These are phyloP conservation scores for Calonectria pteridis DNA, from an alignment of 2,329 filamentous ascomycete genomes.

Conservation along the genomic window DNA sequence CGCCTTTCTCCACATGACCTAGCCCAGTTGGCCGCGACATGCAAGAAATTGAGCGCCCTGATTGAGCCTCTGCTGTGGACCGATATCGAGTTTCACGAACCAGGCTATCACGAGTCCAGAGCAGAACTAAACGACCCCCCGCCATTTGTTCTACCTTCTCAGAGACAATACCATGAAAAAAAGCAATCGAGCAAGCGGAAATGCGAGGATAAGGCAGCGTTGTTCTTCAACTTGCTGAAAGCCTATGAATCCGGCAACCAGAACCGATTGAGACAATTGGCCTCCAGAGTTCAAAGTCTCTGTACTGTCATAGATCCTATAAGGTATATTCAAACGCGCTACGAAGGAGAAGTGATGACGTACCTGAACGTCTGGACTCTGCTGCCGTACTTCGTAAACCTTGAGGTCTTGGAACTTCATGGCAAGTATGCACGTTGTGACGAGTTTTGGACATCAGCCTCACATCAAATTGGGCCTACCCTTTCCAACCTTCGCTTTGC, in stretches of 20 bases:
- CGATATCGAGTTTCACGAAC: constrained; percentile 30
- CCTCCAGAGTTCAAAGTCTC: background rate
- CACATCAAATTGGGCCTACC: fast-evolving
- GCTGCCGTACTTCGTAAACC: constrained; percentile 25
- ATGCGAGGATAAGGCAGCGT: background rate
- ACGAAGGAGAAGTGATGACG: background rate
- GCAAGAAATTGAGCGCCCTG: constrained; percentile 12
- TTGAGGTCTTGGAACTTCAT: constrained; percentile 27
- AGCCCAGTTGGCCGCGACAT: background rate
- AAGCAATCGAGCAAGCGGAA: background rate
- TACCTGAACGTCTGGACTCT: constrained; percentile 22
- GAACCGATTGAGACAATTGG: background rate
- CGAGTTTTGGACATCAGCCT: background rate
- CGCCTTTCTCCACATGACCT: background rate
- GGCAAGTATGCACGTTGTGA: background rate
- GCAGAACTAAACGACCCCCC: constrained; percentile 12
- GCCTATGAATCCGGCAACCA: background rate
- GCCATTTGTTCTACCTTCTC: background rate
- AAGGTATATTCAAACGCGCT: too few relatives aligned
- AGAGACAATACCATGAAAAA: background rate
- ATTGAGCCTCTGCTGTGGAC: constrained; percentile 27
- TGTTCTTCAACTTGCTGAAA: constrained; percentile 16
- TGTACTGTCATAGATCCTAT: constrained; percentile 1
- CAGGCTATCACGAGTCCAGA: constrained; percentile 21
- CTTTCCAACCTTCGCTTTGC: constrained; percentile 14